phyloP scores from a whole-genome alignment of 1,139 yeast species.

The Scheffersomyces parashehatae region DNA sequence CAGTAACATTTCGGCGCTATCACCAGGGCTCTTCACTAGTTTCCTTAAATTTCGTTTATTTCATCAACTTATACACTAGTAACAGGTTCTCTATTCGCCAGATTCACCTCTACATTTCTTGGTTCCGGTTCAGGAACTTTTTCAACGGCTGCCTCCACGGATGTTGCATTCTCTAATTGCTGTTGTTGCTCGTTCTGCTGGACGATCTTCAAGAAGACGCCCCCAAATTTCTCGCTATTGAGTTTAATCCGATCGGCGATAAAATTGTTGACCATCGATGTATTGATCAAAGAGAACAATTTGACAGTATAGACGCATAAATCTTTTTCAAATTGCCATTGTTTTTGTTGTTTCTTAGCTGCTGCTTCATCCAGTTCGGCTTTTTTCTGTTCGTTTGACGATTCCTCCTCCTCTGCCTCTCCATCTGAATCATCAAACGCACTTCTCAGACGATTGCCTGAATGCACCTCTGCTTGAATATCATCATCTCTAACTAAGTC shows the following conservation, averaged over 20 bases:
- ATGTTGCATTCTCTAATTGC: not conserved
- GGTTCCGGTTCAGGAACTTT: too few species aligned
- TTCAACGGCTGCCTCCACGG: too few species aligned
- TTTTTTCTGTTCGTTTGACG: slow-evolving; percentile 6
- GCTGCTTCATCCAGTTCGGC: slow-evolving; percentile 9
- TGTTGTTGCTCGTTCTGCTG: slow-evolving; percentile 14
- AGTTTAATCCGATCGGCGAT: slow-evolving; percentile 43
- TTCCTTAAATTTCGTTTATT: too few species aligned
- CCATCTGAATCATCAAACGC: slow-evolving; percentile 15
- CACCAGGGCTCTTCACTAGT: too few species aligned
- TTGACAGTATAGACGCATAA: slow-evolving; percentile 55
- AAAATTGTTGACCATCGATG: slow-evolving; percentile 34
- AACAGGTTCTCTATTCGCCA: too few species aligned
- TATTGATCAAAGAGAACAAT: slow-evolving; percentile 43
- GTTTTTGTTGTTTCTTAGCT: slow-evolving; percentile 11
- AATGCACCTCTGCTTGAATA: slow-evolving; percentile 8
- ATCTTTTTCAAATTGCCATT: slow-evolving; percentile 43
- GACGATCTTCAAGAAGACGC: slow-evolving; percentile 27
- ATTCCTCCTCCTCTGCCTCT: slow-evolving; percentile 18
- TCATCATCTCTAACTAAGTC: slow-evolving; percentile 23
- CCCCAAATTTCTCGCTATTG: slow-evolving; percentile 53
- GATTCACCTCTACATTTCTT: too few species aligned
- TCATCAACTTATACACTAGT: too few species aligned
- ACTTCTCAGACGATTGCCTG: slow-evolving; percentile 1
- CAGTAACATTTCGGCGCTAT: too few species aligned